Base-by-base conservation (phyloP, 345 rosid species). In the Kernera saxatilis region DNA sequence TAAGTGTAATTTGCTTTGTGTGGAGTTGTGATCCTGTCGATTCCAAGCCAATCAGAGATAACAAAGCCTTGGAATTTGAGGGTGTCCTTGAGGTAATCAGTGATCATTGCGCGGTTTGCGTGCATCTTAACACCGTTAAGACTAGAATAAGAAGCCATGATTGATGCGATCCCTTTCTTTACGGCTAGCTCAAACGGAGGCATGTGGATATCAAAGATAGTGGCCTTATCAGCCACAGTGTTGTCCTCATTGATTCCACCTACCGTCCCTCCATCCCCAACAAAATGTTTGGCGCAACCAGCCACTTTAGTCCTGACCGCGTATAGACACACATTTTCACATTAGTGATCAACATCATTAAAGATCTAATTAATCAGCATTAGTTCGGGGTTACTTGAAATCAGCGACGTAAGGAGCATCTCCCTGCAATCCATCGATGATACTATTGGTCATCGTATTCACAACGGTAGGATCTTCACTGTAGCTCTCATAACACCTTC, bases 101-200 rank as follows among this genome's bases (percentile, higher is more conserved):
- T 87, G 82, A 91, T 10, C 71, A 91, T 72, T 0, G 72, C 78
- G 4, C 59, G 78, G 53, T 94, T 86, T 6, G 96, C 81, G 11
- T 89, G 97, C 97, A 94, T 94, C 70, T 94, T 94, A 51, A 82
- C 43, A 48, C 93, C 96, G 57, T 94, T 94, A 87, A 84, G 86
- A 82, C 97, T 94, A 10, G 97, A 91, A 79, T 94, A 91, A 13
- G 97, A 91, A 62, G 86, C 82, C 99, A 94, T 91, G 74, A 89
- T 43, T 0, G 96, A 82, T 8, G 97, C 85, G n/a, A 94, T 88
- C 25, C 97, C 98, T 73, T 87, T 89, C 79, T 79, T 84, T 10
- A 93, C 85, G 0, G 98, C 82, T 36, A 54, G 9, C 71, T 84
- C 86, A 71, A 89, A 93, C 10, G 76, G 95, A 6, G 91, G 87